These are phyloP conservation scores for Tetrahymena borealis DNA, from an alignment of 73 alveolate species.

Conservation along the genomic window DNA sequence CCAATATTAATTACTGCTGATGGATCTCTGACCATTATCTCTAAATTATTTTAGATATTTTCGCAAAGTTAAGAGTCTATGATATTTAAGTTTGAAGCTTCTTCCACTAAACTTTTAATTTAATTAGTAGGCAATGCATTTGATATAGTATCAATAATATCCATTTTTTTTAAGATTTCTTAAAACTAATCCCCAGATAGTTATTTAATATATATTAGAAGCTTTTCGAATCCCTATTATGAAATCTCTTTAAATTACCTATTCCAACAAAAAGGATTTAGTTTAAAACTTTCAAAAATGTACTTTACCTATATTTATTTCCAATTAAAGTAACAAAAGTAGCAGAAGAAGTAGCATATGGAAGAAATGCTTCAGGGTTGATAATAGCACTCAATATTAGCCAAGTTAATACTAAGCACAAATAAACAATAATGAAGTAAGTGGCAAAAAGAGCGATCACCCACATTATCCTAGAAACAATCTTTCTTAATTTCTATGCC, in stretches of 20 bases:
- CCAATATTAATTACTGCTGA: not conserved
- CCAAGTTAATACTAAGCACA: slow-evolving; percentile 25
- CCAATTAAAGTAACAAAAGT: slow-evolving; percentile 10
- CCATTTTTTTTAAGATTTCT: not conserved
- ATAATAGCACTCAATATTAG: slow-evolving; percentile 38
- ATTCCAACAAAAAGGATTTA: no score
- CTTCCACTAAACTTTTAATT: not conserved
- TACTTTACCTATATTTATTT: not conserved
- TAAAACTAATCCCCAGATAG: not conserved
- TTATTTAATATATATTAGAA: not conserved
- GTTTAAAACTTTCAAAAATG: not conserved
- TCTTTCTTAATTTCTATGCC: slow-evolving; percentile 2
- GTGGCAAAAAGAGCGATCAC: slow-evolving; percentile 4
- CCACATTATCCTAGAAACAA: slow-evolving; percentile 24
- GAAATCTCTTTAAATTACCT: not conserved
- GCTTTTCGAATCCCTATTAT: not conserved
- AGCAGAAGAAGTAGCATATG: slow-evolving; percentile 45
- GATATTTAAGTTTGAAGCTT: not conserved
- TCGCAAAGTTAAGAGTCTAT: not conserved
- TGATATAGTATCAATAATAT: not conserved
- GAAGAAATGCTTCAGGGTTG: slow-evolving; percentile 41
- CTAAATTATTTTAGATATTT: not conserved
- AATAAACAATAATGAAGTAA: slow-evolving; percentile 4
- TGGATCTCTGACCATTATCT: not conserved
- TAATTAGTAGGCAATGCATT: not conserved